Conservation (phyloP, 1,284 basidiomycete genomes). For the Apiotrichum gamsii region DNA sequence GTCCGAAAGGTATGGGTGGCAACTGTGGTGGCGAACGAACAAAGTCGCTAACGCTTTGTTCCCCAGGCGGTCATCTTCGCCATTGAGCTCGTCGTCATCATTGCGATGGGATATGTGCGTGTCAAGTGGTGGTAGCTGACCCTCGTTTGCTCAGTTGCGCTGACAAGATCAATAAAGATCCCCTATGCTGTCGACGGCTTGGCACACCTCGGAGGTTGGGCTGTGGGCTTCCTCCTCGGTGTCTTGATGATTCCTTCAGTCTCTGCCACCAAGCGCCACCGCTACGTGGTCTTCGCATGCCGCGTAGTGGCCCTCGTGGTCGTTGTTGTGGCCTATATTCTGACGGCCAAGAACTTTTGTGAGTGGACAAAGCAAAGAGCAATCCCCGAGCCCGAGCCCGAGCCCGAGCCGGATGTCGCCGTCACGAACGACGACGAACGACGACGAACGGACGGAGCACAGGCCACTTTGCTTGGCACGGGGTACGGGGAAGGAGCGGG, state of each 20-base stretch:
- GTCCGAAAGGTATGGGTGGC: background rate
- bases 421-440: too few species aligned
- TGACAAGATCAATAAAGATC: slow-evolving; percentile 18
- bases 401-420: too few species aligned
- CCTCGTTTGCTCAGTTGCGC: too few species aligned
- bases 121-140: too few species aligned
- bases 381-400: too few species aligned
- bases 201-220: slow-evolving; percentile 49
- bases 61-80: slow-evolving; percentile 60
- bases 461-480: too few species aligned
- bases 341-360: slow-evolving; percentile 79
- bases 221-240: slow-evolving; percentile 70
- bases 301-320: slow-evolving; percentile 68
- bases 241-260: slow-evolving; percentile 86
- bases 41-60: too few species aligned
- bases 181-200: slow-evolving; percentile 45
- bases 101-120: slow-evolving; percentile 81
- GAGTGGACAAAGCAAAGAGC: too few species aligned
- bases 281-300: slow-evolving; percentile 65
- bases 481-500: background rate
- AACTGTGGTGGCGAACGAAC: slow-evolving; percentile 1
- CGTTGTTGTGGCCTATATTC: slow-evolving; percentile 70
- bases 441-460: too few species aligned
- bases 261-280: slow-evolving; percentile 65
- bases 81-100: slow-evolving; percentile 73